Base-by-base conservation (phyloP, 208 protist genomes). In the Crithidia thermophila region DNA sequence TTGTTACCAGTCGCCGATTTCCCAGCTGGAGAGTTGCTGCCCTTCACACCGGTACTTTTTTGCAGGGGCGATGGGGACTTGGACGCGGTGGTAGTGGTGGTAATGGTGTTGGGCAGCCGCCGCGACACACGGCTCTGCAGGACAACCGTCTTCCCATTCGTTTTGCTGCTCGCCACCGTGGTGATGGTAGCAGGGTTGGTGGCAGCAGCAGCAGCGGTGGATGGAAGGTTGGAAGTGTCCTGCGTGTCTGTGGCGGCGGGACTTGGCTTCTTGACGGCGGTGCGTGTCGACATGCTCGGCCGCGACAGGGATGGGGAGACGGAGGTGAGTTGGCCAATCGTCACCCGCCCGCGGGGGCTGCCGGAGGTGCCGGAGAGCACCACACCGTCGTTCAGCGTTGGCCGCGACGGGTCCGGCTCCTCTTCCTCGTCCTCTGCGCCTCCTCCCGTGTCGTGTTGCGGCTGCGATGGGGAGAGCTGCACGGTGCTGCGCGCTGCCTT, bases 291-390 rank as follows among this genome's bases (percentile, higher is more conserved):
- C n/a, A n/a, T n/a, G 13, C 21, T 45, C 13, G 25, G 39, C 27
- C 43, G 57, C 42, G 57, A 30, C 30, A 43, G 57, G 1, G 57
- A 63, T 16, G 57, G 57, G n/a, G 57, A 63, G 30, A 63, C 57
- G 57, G 57, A 63, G 57, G 57, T 63, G 42, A 63, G 43, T 30
- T 52, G 39, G 30, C 57, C 57, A 28, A 63, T 40, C 43, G 57
- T 63, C 39, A 51, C 18, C 3, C 57, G 34, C 18, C 39, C 57
- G n/a, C 43, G 39, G n/a, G n/a, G 20, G 4, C 13, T 33, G 5
- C 33, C 43, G 10, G 5, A 9, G 13, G n/a, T n/a, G n/a, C 11
- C n/a, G 37, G 16, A 14, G 25, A 2, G 13, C 21, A 23, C 25
- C 4, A 21, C 53, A n/a, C 2, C 21, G 16, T 9, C 45, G 27